A percentile compares a stretch with the other conserved stretches of the same genome.
Evolutionary conservation across 2,329 filamentous ascomycete species (phyloP).

Genomic region (Aspergillus pseudotamarii): DNA sequence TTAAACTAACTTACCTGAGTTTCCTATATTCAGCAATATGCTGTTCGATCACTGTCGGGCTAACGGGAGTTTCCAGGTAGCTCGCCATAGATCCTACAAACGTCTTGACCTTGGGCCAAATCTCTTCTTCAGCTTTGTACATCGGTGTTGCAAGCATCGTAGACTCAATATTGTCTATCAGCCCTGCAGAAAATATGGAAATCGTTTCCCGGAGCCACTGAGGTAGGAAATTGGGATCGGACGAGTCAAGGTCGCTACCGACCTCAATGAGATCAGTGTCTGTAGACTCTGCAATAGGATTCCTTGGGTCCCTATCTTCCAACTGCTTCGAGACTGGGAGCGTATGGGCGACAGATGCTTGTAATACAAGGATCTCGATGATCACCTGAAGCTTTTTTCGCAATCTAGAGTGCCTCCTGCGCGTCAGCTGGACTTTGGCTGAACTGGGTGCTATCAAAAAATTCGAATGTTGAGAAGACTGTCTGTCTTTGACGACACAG

Average conservation of each 20-base stretch:
- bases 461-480: not conserved
- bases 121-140: not conserved
- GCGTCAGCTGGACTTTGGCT: not conserved
- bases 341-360: conserved; percentile 1
- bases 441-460: not conserved
- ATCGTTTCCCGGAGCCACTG: not conserved
- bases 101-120: not conserved
- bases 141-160: not conserved
- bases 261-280: not conserved
- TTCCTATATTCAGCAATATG: not conserved
- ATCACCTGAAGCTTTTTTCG: conserved; percentile 11
- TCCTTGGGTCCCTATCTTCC: not conserved
- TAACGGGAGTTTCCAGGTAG: not conserved
- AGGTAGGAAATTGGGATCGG: not conserved
- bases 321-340: not conserved
- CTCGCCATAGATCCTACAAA: not conserved
- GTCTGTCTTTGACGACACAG: not conserved
- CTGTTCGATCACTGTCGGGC: not conserved
- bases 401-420: not conserved
- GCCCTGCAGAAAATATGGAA: not conserved
- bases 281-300: not conserved
- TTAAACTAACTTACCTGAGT: not conserved
- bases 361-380: conserved; percentile 5
- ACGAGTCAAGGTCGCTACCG: not conserved
- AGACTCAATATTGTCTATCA: not conserved